Evolutionary conservation across 1,284 basidiomycete species (phyloP), one percentile per base, ranked within the genome.

Genomic region (Neonothopanus nambi): DNA sequence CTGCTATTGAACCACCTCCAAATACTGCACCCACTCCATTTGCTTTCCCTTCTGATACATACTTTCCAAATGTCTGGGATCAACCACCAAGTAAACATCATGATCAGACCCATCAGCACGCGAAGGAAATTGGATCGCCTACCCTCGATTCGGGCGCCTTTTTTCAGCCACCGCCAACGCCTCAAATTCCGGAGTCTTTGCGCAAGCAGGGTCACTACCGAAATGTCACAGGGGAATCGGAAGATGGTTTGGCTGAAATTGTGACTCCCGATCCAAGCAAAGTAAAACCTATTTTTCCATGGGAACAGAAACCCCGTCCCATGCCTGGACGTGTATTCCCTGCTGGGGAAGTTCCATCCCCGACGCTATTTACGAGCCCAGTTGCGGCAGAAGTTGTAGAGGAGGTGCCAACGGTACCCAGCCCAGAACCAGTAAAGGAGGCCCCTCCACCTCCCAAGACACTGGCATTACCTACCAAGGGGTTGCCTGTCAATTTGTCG

Each of bases 231-330:
- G 79, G 81, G 24, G 75, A 77, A 40, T 64, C 62, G 35, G 44
- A 64, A 35, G 58, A 64, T 53, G 68, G 66, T 28, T 55, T 72
- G 15, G 79, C 33, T 38, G 45, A 9, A 20, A 23, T 4, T 15
- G 44, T 80, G 8, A 78, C 75, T 52, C 93, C 95, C 1, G 88
- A 95, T 65, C 79, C 75, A 15, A 72, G 70, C 24, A 90, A 89
- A 61, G 81, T 95, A 24, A 86, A 87, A 59, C 74, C 80, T 21
- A 77, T 97, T n/a, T 98, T 98, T 67, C 95, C 95, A 7, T 98
- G 95, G 95, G 95, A 98, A 67, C 79, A 83, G 52, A 80, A 79
- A 54, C 80, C 80, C 3, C 82, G 89, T 43, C 76, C 78, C 40
- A 64, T 76, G 52, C 85, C 91, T 7, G 77, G 79, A 15, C 83